phyloP scores from a whole-genome alignment of 2,329 filamentous ascomycete species.

The Verticillium nonalfalfae region DNA sequence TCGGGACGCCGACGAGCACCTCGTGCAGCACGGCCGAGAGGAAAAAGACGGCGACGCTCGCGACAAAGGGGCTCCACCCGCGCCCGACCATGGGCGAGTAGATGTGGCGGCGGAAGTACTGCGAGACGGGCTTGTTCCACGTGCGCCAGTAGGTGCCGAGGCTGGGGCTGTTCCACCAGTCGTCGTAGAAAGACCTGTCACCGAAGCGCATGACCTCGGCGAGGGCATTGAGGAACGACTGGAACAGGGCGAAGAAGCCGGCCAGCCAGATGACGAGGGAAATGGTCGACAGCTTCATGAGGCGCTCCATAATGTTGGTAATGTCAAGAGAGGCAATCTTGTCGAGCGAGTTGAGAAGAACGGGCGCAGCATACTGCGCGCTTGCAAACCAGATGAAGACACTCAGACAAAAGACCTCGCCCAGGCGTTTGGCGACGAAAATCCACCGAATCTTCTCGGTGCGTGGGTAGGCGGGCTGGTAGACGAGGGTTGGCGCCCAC shows the following conservation, averaged over 20 bases:
- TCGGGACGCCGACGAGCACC: constrained; percentile 86
- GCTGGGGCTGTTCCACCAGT: constrained; percentile 95
- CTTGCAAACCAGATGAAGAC: constrained; percentile 94
- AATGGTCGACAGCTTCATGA: constrained; percentile 94
- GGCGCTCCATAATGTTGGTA: constrained; percentile 74
- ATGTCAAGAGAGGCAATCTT: constrained; percentile 79
- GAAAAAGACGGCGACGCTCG: constrained; percentile 78
- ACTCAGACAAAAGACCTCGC: constrained; percentile 69
- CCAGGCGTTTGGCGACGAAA: constrained; percentile 78
- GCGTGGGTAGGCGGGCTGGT: constrained; percentile 93
- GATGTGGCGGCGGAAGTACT: constrained; percentile 93
- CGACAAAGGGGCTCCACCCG: constrained; percentile 64
- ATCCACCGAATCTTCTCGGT: constrained; percentile 75
- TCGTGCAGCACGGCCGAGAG: constrained; percentile 89
- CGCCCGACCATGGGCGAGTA: constrained; percentile 83
- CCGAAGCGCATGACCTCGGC: constrained; percentile 87
- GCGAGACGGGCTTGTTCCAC: constrained; percentile 97
- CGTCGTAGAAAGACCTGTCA: constrained; percentile 90
- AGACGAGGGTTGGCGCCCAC: constrained; percentile 94
- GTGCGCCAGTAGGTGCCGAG: constrained; percentile 87
- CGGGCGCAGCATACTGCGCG: constrained; percentile 88
- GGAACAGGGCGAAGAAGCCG: constrained; percentile 95
- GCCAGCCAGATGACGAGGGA: constrained; percentile 95
- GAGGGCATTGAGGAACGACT: constrained; percentile 83
- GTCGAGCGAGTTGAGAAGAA: constrained; percentile 82